Evolutionary conservation across 352 stramenopile genomes (phyloP).

Genomic region (Ochromonadaceae sp.): DNA sequence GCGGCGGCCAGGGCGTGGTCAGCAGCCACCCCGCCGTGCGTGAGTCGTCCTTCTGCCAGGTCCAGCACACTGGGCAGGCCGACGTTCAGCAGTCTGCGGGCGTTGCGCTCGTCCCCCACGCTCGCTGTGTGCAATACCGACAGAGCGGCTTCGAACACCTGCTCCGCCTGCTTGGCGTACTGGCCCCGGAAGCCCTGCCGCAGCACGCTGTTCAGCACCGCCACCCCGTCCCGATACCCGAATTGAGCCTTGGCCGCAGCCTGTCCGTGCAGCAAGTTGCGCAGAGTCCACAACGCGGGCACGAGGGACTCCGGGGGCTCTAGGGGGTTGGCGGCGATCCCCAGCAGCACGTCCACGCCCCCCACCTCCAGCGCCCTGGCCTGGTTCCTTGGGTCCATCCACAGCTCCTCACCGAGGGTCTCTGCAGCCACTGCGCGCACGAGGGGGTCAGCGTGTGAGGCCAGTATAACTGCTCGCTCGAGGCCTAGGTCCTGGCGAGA

Average conservation of each 20-base stretch:
- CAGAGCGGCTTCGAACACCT: background rate
- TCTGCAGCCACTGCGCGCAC: conserved; percentile 8
- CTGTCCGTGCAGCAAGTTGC: background rate
- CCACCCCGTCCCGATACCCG: background rate
- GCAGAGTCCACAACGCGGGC: conserved; percentile 4
- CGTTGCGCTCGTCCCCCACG: background rate
- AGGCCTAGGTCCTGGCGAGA: background rate
- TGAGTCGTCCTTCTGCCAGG: background rate
- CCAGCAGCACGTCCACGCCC: conserved; percentile 3
- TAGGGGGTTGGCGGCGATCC: background rate
- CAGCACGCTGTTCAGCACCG: background rate
- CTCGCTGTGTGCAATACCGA: background rate
- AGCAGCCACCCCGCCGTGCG: too few species aligned
- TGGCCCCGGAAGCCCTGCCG: background rate
- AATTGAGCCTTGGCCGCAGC: background rate
- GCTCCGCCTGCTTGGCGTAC: background rate
- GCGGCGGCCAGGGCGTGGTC: too few species aligned
- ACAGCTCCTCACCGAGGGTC: background rate
- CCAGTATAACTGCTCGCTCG: background rate
- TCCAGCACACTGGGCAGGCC: background rate
- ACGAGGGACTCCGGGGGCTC: background rate
- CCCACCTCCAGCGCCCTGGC: background rate
- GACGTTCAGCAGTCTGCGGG: background rate
- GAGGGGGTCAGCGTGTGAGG: background rate
- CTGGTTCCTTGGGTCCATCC: background rate